Conservation (phyloP, 129 eudicot species). For the Smallanthus sonchifolius region DNA sequence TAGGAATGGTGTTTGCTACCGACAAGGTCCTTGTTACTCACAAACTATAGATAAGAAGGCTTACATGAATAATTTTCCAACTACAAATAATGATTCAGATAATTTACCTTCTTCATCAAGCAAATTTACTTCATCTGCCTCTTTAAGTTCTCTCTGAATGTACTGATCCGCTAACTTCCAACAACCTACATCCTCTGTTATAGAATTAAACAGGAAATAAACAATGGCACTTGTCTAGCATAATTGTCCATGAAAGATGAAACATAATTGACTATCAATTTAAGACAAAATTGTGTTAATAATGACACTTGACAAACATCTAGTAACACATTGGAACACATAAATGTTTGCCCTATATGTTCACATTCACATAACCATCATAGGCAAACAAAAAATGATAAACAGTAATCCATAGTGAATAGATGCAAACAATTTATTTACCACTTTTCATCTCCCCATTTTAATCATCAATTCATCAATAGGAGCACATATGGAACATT, state of each 20-base stretch:
- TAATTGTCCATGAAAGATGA: background rate
- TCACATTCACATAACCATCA: background rate
- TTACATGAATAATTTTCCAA: background rate
- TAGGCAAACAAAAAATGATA: background rate
- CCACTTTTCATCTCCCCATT: background rate
- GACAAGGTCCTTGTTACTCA: background rate
- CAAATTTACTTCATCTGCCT: slow-evolving; percentile 85
- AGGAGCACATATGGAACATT: background rate
- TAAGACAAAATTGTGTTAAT: background rate
- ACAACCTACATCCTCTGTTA: slow-evolving; percentile 49
- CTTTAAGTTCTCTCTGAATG: slow-evolving; percentile 49
- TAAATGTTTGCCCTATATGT: background rate
- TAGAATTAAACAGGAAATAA: background rate
- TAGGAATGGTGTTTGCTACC: background rate
- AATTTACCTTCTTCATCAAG: slow-evolving; percentile 80
- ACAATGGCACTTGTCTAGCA: background rate
- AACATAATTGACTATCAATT: background rate
- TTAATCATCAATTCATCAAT: background rate
- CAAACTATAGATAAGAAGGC: background rate
- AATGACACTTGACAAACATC: background rate
- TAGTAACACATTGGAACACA: background rate
- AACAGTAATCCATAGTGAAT: background rate
- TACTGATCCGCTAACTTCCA: slow-evolving; percentile 61
- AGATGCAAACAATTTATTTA: background rate
- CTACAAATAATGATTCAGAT: slow-evolving; percentile 13